Conservation (phyloP, 2,329 filamentous ascomycete species). For the Didymella sp. region DNA sequence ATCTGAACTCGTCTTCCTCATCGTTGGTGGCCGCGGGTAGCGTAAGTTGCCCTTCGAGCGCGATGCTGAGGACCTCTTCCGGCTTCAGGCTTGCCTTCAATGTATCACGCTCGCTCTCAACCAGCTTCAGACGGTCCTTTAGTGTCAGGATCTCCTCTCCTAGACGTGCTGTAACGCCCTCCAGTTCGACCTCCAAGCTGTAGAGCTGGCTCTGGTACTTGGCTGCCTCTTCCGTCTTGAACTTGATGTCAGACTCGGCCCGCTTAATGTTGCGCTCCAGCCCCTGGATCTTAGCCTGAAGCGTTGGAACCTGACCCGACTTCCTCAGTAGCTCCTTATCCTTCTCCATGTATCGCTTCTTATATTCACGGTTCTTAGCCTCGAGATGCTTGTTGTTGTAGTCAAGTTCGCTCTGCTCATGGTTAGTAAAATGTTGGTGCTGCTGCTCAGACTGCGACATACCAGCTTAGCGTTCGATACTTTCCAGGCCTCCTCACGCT, state of each 20-base stretch:
- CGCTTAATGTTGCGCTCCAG: slow-evolving; percentile 37
- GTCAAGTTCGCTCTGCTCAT: slow-evolving; percentile 32
- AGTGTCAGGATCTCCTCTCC: slow-evolving; percentile 71
- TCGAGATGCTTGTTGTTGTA: slow-evolving; percentile 34
- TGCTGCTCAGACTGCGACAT: slow-evolving; percentile 8
- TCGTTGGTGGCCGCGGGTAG: slow-evolving; percentile 62
- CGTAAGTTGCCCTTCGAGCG: slow-evolving; percentile 73
- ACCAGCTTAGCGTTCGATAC: slow-evolving; percentile 37
- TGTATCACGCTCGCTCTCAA: slow-evolving; percentile 77
- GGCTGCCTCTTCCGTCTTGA: slow-evolving; percentile 43
- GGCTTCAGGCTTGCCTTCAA: slow-evolving; percentile 75
- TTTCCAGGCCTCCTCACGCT: slow-evolving; percentile 41
- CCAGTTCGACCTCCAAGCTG: slow-evolving; percentile 57
- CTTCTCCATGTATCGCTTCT: slow-evolving; percentile 34
- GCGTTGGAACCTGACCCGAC: slow-evolving; percentile 33
- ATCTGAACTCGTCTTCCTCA: slow-evolving; percentile 67
- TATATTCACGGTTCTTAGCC: slow-evolving; percentile 37
- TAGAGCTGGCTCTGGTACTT: slow-evolving; percentile 53
- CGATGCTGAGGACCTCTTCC: slow-evolving; percentile 75
- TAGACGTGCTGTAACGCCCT: slow-evolving; percentile 67
- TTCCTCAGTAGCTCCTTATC: slow-evolving; percentile 35
- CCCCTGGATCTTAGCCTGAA: slow-evolving; percentile 40
- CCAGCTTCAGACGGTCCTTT: slow-evolving; percentile 66
- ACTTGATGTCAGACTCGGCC: slow-evolving; percentile 41
- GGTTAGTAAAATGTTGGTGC: not conserved